Evolutionary conservation across 805 yeast genomes (phyloP).

Genomic region (Kodamaea sagamina): DNA sequence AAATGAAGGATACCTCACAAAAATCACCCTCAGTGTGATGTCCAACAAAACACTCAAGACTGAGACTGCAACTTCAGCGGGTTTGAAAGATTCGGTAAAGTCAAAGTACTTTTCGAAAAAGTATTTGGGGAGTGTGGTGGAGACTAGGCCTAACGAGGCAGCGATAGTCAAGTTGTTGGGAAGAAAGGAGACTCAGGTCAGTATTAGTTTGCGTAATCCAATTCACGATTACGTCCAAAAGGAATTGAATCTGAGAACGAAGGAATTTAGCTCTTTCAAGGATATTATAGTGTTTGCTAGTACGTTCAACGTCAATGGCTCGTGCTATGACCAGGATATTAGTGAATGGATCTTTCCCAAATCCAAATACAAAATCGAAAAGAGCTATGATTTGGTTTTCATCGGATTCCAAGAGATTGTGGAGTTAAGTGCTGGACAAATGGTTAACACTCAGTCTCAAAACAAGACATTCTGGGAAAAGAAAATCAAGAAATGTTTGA

Average conservation of each 20-base stretch:
- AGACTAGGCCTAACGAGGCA: constrained; percentile 39
- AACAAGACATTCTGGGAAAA: constrained; percentile 66
- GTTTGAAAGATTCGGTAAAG: constrained; percentile 30
- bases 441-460: constrained; percentile 72
- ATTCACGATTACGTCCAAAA: constrained; percentile 52
- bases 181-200: constrained; percentile 46
- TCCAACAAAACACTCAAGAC: constrained; percentile 18
- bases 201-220: constrained; percentile 50
- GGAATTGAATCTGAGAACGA: constrained; percentile 41
- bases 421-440: constrained; percentile 80
- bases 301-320: constrained; percentile 59
- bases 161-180: constrained; percentile 53
- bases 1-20: constrained; percentile 44
- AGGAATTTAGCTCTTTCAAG: constrained; percentile 41
- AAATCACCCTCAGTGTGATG: constrained; percentile 43
- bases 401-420: constrained; percentile 88
- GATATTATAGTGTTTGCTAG: constrained; percentile 48
- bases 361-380: constrained; percentile 26
- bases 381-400: constrained; percentile 66
- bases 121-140: constrained; percentile 44
- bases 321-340: constrained; percentile 44
- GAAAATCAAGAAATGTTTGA: constrained; percentile 53
- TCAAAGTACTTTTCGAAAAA: constrained; percentile 36
- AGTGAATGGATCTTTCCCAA: constrained; percentile 49
- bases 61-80: background rate